Percentiles rank a stretch among this genome's conserved stretches.
These are phyloP conservation scores for Epichloe coenophiala DNA, from an alignment of 2,329 filamentous ascomycete species.

Conservation along the genomic window DNA sequence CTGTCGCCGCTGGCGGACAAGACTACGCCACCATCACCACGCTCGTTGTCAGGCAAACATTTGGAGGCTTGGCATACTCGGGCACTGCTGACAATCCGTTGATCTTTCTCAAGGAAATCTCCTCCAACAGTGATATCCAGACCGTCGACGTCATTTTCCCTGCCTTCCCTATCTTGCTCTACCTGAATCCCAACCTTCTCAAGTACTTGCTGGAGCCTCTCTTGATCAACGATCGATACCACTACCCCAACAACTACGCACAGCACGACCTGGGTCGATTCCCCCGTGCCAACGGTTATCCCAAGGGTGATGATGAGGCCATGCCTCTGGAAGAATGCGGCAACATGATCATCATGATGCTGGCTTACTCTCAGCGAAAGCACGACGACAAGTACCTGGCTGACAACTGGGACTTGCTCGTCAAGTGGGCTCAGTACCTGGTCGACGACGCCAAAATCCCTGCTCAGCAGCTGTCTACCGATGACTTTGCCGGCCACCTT, in stretches of 20 bases:
- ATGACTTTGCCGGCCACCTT: conserved; percentile 66
- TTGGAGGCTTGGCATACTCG: conserved; percentile 63
- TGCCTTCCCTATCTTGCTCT: conserved; percentile 68
- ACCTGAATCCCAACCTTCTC: conserved; percentile 54
- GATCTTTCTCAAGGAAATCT: conserved; percentile 81
- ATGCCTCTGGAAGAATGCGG: conserved; percentile 71
- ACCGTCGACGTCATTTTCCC: conserved; percentile 86
- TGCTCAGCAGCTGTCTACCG: conserved; percentile 64
- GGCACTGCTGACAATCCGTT: conserved; percentile 56
- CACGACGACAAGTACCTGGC: conserved; percentile 41
- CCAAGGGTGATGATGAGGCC: conserved; percentile 56
- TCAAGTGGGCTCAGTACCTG: conserved; percentile 67
- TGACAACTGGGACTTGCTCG: conserved; percentile 57
- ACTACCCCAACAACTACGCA: conserved; percentile 54
- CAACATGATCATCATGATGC: conserved; percentile 71
- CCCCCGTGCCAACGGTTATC: conserved; percentile 54
- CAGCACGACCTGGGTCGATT: conserved; percentile 65
- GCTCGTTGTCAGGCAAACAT: conserved; percentile 66
- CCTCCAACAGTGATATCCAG: conserved; percentile 73
- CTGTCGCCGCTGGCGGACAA: conserved; percentile 52
- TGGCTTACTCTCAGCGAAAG: conserved; percentile 50
- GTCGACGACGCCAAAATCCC: conserved; percentile 64
- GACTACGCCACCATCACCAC: conserved; percentile 66
- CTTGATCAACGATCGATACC: conserved; percentile 51
- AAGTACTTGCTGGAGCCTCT: conserved; percentile 48